Conservation (phyloP, 805 yeast genomes). For the Starmerella vaccinii region DNA sequence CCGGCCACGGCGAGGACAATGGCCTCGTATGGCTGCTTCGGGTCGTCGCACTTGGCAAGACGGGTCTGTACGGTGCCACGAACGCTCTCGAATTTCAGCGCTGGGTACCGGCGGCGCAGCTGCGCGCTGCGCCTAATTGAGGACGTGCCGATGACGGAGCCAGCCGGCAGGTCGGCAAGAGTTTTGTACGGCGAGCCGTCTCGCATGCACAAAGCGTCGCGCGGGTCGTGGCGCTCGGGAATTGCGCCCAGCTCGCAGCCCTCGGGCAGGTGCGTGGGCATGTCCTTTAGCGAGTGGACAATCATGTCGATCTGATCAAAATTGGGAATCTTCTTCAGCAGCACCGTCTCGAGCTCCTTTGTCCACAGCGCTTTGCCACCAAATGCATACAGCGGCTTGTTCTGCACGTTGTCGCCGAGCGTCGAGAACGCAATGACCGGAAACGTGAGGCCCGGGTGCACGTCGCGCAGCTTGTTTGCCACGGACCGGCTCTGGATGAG, state of each 20-base stretch:
- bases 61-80: conserved; percentile 82
- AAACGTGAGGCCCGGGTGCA: conserved; percentile 57
- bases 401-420: conserved; percentile 79
- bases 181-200: conserved; percentile 50
- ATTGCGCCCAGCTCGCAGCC: conserved; percentile 85
- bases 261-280: conserved; percentile 82
- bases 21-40: conserved; percentile 54
- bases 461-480: conserved; percentile 45
- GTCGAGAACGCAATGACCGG: conserved; percentile 74
- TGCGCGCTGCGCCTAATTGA: conserved; percentile 92
- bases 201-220: conserved; percentile 81
- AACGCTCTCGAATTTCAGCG: conserved; percentile 66
- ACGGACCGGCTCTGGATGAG: conserved; percentile 76
- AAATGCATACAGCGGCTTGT: conserved; percentile 79
- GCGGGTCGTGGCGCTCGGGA: conserved; percentile 77
- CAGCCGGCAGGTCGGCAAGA: conserved; percentile 68
- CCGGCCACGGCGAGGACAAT: conserved; percentile 91
- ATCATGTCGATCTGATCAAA: conserved; percentile 70
- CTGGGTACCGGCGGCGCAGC: conserved; percentile 65
- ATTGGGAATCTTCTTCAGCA: conserved; percentile 49
- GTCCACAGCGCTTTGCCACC: conserved; percentile 98
- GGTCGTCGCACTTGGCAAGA: conserved; percentile 65
- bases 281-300: conserved; percentile 86
- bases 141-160: conserved; percentile 86
- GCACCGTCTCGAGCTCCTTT: conserved; percentile 74